phyloP scores from a whole-genome alignment of 805 yeast genomes.

The Candida dajiaensis region DNA sequence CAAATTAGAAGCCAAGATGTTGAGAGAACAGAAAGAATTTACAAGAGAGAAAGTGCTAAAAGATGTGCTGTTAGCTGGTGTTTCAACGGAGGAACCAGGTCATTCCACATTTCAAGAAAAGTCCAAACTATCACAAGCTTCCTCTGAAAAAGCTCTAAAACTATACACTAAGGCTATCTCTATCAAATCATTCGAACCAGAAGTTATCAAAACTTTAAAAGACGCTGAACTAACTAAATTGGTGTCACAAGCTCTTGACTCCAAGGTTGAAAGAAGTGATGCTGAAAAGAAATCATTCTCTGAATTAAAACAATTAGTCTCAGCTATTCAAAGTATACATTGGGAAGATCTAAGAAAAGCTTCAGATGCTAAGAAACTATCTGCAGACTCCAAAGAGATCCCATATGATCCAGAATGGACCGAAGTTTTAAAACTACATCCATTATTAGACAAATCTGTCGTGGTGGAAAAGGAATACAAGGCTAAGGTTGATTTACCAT shows the following conservation, averaged over 20 bases:
- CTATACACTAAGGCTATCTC: constrained; percentile 14
- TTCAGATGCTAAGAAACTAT: constrained; percentile 25
- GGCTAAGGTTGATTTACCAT: constrained; percentile 61
- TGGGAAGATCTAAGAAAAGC: constrained; percentile 25
- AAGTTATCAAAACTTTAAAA: constrained; percentile 10
- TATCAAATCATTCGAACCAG: constrained; percentile 11
- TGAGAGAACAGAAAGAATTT: constrained; percentile 17
- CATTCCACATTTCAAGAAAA: constrained; percentile 8
- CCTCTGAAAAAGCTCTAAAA: constrained; percentile 20
- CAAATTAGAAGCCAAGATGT: constrained; percentile 16
- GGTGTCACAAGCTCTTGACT: constrained; percentile 6
- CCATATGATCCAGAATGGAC: constrained; percentile 50
- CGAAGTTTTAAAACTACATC: constrained; percentile 35
- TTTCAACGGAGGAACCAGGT: constrained; percentile 9
- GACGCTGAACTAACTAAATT: constrained; percentile 8
- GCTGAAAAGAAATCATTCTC: constrained; percentile 25
- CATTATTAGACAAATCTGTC: constrained; percentile 38
- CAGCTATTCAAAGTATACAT: constrained; percentile 19
- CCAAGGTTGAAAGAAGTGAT: constrained; percentile 20
- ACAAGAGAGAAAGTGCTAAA: constrained; percentile 16
- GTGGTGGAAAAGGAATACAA: constrained; percentile 44
- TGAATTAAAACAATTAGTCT: constrained; percentile 19
- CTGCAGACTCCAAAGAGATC: constrained; percentile 22
- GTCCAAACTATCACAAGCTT: constrained; percentile 10
- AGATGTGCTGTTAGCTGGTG: constrained; percentile 13